These are phyloP conservation scores for Lichenothelia convexa DNA, from an alignment of 495 filamentous ascomycete species.

Conservation along the genomic window DNA sequence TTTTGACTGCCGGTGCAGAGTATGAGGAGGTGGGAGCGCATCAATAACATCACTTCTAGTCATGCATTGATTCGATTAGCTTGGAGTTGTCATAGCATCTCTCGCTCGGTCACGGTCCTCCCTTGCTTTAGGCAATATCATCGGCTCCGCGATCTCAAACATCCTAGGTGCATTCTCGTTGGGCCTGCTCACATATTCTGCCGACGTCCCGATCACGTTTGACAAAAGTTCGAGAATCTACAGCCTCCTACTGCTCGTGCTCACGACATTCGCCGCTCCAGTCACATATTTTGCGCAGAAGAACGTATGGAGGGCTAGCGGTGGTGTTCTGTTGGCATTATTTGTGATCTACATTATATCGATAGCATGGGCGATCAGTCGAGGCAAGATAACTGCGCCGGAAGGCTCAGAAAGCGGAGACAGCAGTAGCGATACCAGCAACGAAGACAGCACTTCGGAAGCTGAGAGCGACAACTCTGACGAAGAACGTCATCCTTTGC, in stretches of 20 bases:
- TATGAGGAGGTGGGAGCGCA: conserved; percentile 31
- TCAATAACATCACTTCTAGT: background rate
- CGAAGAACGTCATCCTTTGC: background rate
- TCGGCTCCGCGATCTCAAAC: conserved; percentile 38
- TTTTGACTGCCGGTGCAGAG: conserved; percentile 37
- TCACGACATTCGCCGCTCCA: conserved; percentile 23
- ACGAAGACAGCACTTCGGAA: conserved; percentile 6
- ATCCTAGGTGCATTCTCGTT: conserved; percentile 38
- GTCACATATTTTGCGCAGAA: conserved; percentile 14
- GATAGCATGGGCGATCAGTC: conserved; percentile 27
- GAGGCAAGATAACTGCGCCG: conserved; percentile 23
- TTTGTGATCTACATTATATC: conserved; percentile 32
- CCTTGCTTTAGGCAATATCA: conserved; percentile 36
- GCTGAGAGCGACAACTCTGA: background rate
- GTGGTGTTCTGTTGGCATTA: conserved; percentile 22
- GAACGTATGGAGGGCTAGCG: conserved; percentile 16
- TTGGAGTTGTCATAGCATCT: conserved; percentile 33
- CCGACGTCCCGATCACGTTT: conserved; percentile 13
- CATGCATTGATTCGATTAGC: conserved; percentile 18
- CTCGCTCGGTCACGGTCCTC: conserved; percentile 27
- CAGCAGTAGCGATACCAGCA: conserved; percentile 9
- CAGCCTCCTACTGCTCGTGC: conserved; percentile 18
- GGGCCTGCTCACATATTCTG: conserved; percentile 26
- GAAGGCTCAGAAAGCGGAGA: conserved; percentile 13
- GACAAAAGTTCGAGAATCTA: conserved; percentile 33